These are phyloP conservation scores for Alternaria brassicae DNA, from an alignment of 2,329 filamentous ascomycete species.

Conservation along the genomic window DNA sequence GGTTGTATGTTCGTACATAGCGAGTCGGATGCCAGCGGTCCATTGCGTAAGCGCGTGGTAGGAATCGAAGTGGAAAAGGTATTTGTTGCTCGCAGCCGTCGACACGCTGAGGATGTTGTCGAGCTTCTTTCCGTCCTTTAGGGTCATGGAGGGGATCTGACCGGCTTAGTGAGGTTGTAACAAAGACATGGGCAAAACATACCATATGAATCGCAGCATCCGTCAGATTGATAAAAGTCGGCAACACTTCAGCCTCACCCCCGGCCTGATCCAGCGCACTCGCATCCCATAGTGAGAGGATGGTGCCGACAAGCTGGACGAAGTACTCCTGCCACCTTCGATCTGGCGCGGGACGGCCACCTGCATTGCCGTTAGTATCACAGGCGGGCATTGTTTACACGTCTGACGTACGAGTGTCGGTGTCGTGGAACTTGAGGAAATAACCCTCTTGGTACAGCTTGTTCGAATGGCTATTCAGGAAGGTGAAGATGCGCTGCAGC, in stretches of 20 bases:
- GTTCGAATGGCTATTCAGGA: conserved; percentile 92
- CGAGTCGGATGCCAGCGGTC: conserved; percentile 90
- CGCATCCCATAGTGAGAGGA: conserved; percentile 94
- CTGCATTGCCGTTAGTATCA: conserved; percentile 57
- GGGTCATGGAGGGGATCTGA: conserved; percentile 75
- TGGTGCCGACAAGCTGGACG: conserved; percentile 92
- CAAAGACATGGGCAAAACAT: conserved; percentile 28
- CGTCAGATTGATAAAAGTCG: conserved; percentile 94
- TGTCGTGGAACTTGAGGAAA: conserved; percentile 94
- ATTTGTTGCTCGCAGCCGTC: conserved; percentile 93
- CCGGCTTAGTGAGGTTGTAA: conserved; percentile 24
- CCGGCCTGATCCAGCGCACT: conserved; percentile 87
- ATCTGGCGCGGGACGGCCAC: conserved; percentile 84
- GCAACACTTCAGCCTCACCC: conserved; percentile 82
- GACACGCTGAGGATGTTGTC: conserved; percentile 96
- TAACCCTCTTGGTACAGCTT: conserved; percentile 98
- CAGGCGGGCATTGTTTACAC: conserved; percentile 7
- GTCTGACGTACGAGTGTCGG: conserved; percentile 78
- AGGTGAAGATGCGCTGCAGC: conserved; percentile 90
- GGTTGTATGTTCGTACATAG: conserved; percentile 92
- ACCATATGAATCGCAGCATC: conserved; percentile 99
- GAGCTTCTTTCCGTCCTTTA: conserved; percentile 81
- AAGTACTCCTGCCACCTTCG: conserved; percentile 96
- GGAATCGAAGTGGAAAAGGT: conserved; percentile 95
- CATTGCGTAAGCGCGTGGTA: conserved; percentile 92